Percentiles rank a stretch among this genome's conserved stretches.
Conservation (phyloP, 129 eudicot species). For the Pulicaria dysenterica region DNA sequence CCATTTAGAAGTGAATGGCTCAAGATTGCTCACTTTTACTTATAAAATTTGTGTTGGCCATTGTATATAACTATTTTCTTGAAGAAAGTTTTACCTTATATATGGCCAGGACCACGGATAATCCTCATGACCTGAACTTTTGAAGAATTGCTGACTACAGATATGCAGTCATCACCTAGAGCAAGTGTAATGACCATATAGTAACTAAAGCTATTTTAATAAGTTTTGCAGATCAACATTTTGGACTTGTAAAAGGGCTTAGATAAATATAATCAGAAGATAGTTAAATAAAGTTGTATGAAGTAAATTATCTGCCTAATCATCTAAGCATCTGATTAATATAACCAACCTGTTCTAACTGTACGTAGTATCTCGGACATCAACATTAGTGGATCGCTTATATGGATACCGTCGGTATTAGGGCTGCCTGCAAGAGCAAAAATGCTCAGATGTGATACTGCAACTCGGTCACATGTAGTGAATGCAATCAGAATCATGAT, state of each 20-base stretch:
- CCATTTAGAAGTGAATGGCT: constrained; percentile 4
- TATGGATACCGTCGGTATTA: constrained; percentile 84
- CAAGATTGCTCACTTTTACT: not conserved
- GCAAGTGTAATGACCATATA: constrained; percentile 10
- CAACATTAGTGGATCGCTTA: constrained; percentile 63
- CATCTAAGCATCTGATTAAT: not conserved
- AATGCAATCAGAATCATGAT: constrained; percentile 54
- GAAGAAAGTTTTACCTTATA: constrained; percentile 62
- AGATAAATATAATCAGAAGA: not conserved
- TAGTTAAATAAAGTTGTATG: not conserved
- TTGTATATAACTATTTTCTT: not conserved
- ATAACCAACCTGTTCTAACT: constrained; percentile 63
- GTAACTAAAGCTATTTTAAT: constrained; percentile 9
- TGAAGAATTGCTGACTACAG: constrained; percentile 80
- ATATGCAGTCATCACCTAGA: constrained; percentile 88
- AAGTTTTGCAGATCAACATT: constrained; percentile 11
- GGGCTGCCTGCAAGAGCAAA: constrained; percentile 72
- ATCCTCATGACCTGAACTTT: constrained; percentile 49
- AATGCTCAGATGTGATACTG: constrained; percentile 48
- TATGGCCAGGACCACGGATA: constrained; percentile 85
- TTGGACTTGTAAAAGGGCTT: not conserved
- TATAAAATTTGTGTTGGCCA: constrained; percentile 12
- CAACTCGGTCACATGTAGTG: constrained; percentile 54
- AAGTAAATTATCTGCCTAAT: constrained; percentile 8
- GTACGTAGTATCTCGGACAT: constrained; percentile 48